These are phyloP conservation scores for Colletotrichum tamarilloi DNA, from an alignment of 2,329 filamentous ascomycete species.

Conservation along the genomic window DNA sequence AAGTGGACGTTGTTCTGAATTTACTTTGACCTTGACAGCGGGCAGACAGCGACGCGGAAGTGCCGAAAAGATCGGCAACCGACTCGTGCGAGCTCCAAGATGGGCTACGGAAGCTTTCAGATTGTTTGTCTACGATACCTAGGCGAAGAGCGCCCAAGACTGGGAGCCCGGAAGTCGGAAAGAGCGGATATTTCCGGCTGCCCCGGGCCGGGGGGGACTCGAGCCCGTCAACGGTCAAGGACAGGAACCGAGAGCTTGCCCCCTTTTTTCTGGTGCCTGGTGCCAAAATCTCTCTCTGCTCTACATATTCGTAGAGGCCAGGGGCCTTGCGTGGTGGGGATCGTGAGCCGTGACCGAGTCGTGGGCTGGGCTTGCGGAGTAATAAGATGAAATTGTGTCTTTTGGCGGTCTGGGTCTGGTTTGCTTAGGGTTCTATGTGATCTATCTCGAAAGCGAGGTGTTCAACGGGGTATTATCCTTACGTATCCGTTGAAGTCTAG, in stretches of 20 bases:
- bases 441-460: neutral
- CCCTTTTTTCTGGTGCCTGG: neutral
- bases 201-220: neutral
- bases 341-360: neutral
- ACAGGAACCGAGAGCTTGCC: neutral
- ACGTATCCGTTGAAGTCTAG: too few species aligned
- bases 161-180: neutral
- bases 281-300: neutral
- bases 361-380: neutral
- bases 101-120: neutral
- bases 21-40: neutral
- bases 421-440: neutral
- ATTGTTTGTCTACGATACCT: neutral
- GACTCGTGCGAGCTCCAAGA: neutral
- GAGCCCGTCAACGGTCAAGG: neutral
- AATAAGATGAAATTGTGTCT: too few species aligned
- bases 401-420: neutral
- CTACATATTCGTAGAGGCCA: too few species aligned
- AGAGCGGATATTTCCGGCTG: neutral
- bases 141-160: conserved; percentile 8
- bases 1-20: too few species aligned
- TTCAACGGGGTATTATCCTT: too few species aligned
- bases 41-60: neutral
- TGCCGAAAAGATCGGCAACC: neutral
- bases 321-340: neutral